Percentiles rank a stretch among this genome's conserved stretches.
These are phyloP conservation scores for Viola pubescens DNA, from an alignment of 441 rosid species.

Conservation along the genomic window DNA sequence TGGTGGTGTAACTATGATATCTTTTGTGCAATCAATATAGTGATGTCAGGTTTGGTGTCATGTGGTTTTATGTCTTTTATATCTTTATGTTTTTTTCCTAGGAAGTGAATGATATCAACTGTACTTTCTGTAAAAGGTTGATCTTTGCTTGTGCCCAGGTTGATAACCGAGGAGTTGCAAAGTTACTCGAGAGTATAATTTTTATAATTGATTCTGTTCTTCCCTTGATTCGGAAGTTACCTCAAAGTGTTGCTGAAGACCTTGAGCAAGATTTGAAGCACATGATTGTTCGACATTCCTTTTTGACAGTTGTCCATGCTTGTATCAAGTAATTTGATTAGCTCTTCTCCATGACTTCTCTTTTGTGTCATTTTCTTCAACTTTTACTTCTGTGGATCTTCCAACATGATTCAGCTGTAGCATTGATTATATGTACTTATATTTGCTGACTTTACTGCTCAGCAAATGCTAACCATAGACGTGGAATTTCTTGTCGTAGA, in stretches of 20 bases:
- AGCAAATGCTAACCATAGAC: no score
- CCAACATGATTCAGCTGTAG: neutral
- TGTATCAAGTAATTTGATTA: constrained; percentile 71
- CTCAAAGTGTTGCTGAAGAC: constrained; percentile 72
- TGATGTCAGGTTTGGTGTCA: neutral
- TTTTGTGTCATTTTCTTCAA: neutral
- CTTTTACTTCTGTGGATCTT: neutral
- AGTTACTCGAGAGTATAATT: constrained; percentile 89
- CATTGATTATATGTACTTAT: neutral
- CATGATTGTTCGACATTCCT: constrained; percentile 94
- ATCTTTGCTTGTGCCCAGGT: constrained; percentile 49
- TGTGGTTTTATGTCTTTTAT: neutral
- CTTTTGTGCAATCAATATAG: neutral
- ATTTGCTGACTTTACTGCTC: no score
- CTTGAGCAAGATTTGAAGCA: constrained; percentile 93
- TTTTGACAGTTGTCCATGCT: constrained; percentile 97
- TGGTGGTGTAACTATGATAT: neutral
- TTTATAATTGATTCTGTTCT: constrained; percentile 83
- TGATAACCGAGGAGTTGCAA: constrained; percentile 80
- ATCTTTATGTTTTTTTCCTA: no score
- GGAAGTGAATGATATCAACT: no score
- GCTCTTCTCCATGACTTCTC: constrained; percentile 4
- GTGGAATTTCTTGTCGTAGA: no score
- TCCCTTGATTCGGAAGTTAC: constrained; percentile 81
- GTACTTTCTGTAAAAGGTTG: neutral